phyloP scores from a whole-genome alignment of 306 rosid genomes.

The Dalbergia cochinchinensis region DNA sequence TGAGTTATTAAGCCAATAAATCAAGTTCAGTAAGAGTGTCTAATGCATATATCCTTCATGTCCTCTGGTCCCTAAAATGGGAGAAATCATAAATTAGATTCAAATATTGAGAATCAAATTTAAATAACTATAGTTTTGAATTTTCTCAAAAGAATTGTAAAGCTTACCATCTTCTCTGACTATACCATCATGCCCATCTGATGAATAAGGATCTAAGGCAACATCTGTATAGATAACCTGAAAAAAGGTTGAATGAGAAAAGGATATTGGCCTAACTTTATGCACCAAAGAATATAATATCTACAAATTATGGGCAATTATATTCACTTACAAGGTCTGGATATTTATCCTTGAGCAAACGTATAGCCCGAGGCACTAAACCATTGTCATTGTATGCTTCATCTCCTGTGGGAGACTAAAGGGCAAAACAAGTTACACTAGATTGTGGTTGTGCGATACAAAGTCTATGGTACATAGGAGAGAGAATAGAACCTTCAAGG shows the following conservation, averaged over 20 bases:
- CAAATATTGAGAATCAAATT: slow-evolving; percentile 16
- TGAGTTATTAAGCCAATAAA: slow-evolving; percentile 28
- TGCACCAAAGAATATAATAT: slow-evolving; percentile 21
- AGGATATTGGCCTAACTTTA: slow-evolving; percentile 38
- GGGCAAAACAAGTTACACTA: slow-evolving; percentile 44
- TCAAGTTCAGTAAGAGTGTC: background rate
- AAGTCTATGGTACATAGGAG: slow-evolving; percentile 31
- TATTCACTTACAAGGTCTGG: slow-evolving; percentile 87
- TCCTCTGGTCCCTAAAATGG: background rate
- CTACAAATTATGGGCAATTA: slow-evolving; percentile 20
- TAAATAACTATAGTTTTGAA: slow-evolving; percentile 26
- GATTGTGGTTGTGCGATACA: slow-evolving; percentile 24
- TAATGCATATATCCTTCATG: background rate
- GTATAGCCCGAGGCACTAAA: slow-evolving; percentile 87
- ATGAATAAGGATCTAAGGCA: slow-evolving; percentile 96
- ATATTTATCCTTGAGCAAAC: slow-evolving; percentile 89
- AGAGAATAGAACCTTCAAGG: slow-evolving; percentile 73
- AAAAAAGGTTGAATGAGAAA: slow-evolving; percentile 35
- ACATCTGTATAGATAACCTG: slow-evolving; percentile 95
- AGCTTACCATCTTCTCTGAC: slow-evolving; percentile 92
- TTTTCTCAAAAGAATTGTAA: slow-evolving; percentile 25
- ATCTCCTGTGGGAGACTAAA: slow-evolving; percentile 81
- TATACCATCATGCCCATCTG: slow-evolving; percentile 97
- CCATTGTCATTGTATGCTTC: slow-evolving; percentile 94
- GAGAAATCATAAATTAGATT: slow-evolving; percentile 7